phyloP scores from a whole-genome alignment of 140 eudicot species.

The Ambrosia hybrid region DNA sequence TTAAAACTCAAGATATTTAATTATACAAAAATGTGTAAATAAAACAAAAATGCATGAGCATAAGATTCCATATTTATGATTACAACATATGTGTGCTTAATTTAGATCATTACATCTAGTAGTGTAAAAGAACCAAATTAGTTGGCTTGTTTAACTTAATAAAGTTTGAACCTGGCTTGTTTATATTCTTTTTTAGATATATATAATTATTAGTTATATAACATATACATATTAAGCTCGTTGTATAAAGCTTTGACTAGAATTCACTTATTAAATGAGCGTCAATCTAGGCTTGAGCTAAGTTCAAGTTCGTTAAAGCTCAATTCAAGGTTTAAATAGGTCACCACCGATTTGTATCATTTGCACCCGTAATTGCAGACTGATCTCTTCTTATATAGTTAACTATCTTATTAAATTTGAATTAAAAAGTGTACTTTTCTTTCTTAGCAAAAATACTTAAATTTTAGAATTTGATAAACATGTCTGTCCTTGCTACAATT shows the following conservation, averaged over 20 bases:
- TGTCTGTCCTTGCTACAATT: constrained; percentile 23
- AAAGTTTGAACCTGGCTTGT: too few species aligned
- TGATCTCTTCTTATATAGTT: not conserved
- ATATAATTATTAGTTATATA: too few species aligned
- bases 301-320: too few species aligned
- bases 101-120: too few species aligned
- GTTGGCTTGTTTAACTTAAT: not conserved
- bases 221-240: not conserved
- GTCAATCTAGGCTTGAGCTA: too few species aligned
- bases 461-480: not conserved
- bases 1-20: not conserved
- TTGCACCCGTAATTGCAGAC: not conserved
- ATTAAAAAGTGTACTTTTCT: not conserved
- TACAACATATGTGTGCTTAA: not conserved
- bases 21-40: not conserved
- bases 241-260: too few species aligned
- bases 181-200: too few species aligned
- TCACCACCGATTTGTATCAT: not conserved
- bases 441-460: too few species aligned
- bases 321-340: not conserved
- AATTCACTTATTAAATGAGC: too few species aligned
- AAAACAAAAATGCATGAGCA: not conserved
- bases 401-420: not conserved
- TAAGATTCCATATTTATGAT: not conserved
- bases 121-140: too few species aligned